phyloP scores from a whole-genome alignment of 225 moss, liverwort and hornwort genomes.

The Straminergon stramineum region DNA sequence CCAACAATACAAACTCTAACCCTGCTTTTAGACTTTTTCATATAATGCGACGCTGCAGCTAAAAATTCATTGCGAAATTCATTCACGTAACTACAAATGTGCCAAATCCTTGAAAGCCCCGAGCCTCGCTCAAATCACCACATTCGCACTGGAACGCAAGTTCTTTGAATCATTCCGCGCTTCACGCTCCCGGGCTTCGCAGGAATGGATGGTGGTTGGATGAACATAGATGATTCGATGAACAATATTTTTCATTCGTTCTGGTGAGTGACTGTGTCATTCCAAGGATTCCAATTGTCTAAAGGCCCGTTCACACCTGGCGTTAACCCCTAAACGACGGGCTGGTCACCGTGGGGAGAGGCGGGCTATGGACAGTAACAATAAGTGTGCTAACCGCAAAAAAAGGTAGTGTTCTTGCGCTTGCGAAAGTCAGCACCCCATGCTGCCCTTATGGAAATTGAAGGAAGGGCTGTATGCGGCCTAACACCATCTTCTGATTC shows the following conservation, averaged over 20 bases:
- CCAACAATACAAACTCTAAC: neutral
- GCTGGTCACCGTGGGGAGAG: no score
- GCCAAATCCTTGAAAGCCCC: neutral
- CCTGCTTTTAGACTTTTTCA: neutral
- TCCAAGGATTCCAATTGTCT: neutral
- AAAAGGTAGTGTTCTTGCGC: no score
- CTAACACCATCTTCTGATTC: no score
- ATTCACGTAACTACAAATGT: neutral
- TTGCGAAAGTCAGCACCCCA: no score
- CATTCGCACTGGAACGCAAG: neutral
- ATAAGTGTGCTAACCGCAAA: no score
- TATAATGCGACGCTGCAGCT: neutral
- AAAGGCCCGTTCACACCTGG: no score
- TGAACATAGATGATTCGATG: neutral
- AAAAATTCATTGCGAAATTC: neutral
- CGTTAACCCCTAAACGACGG: no score
- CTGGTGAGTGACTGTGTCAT: neutral
- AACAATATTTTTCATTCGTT: neutral
- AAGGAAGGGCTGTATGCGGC: no score
- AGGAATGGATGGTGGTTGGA: neutral
- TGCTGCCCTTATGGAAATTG: no score
- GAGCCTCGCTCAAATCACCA: neutral
- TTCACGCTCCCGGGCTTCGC: neutral
- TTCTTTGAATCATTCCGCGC: neutral
- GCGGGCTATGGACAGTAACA: no score